Percentiles rank a stretch among this genome's conserved stretches.
phyloP scores from a whole-genome alignment of 1,284 basidiomycete species.

The Pseudozyma hubeiensis region DNA sequence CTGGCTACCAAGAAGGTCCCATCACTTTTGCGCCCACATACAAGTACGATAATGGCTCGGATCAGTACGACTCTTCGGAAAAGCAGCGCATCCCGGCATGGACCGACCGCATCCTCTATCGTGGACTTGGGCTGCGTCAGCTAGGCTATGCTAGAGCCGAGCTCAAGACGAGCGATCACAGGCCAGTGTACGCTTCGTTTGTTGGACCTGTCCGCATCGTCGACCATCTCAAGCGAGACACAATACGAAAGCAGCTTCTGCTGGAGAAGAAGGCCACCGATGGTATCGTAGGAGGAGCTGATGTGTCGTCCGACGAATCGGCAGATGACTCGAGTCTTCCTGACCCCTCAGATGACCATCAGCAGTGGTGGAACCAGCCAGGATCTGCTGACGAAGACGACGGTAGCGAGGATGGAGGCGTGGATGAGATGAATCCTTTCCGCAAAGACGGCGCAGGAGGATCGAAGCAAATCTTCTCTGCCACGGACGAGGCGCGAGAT shows the following conservation, averaged over 20 bases:
- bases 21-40: slow-evolving; percentile 90
- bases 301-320: slow-evolving; percentile 21
- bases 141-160: slow-evolving; percentile 76
- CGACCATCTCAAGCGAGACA: slow-evolving; percentile 79
- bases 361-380: slow-evolving; percentile 46
- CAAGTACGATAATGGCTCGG: slow-evolving; percentile 80
- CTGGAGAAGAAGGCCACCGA: slow-evolving; percentile 29
- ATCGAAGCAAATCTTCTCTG: background rate
- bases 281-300: slow-evolving; percentile 17
- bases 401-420: slow-evolving; percentile 7
- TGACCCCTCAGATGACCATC: slow-evolving; percentile 42
- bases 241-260: slow-evolving; percentile 75
- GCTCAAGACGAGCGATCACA: slow-evolving; percentile 89
- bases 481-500: slow-evolving; percentile 1
- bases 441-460: background rate
- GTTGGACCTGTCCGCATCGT: slow-evolving; percentile 81
- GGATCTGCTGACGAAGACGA: slow-evolving; percentile 6
- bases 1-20: slow-evolving; percentile 87
- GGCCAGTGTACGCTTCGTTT: slow-evolving; percentile 90
- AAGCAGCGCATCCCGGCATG: slow-evolving; percentile 96
- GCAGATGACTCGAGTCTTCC: slow-evolving; percentile 29
- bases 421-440: slow-evolving; percentile 17
- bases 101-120: slow-evolving; percentile 81
- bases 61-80: slow-evolving; percentile 92
- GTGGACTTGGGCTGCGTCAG: slow-evolving; percentile 64